These are phyloP conservation scores for Pouteria glomerata DNA, from an alignment of 148 eudicot genomes.

Conservation along the genomic window DNA sequence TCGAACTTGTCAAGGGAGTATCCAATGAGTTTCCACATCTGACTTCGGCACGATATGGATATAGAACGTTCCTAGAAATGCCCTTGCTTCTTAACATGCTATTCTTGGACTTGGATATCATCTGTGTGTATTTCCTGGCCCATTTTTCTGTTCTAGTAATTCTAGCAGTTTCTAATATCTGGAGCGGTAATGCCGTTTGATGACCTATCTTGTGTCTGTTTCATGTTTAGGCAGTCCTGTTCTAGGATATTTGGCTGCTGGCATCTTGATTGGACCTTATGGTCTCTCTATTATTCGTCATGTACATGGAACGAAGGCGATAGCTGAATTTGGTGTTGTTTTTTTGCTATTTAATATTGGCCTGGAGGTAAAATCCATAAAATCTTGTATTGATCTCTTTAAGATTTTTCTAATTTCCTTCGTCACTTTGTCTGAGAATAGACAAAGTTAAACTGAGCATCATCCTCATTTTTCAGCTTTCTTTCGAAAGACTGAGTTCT, in stretches of 20 bases:
- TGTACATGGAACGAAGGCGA: slow-evolving; percentile 99
- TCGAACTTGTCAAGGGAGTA: no score
- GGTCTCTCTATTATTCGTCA: slow-evolving; percentile 95
- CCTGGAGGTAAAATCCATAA: slow-evolving; percentile 63
- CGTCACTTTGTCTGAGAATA: background rate
- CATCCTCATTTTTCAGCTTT: slow-evolving; percentile 55
- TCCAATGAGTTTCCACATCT: no score
- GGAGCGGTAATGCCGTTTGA: slow-evolving; percentile 2
- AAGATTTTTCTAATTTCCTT: background rate
- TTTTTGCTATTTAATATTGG: slow-evolving; percentile 97
- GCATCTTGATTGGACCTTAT: slow-evolving; percentile 98
- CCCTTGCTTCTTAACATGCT: no score
- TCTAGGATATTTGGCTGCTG: slow-evolving; percentile 97
- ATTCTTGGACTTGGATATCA: background rate
- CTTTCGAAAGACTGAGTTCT: slow-evolving; percentile 97
- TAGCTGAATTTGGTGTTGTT: slow-evolving; percentile 98
- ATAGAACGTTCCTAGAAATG: no score
- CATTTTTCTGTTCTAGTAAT: background rate
- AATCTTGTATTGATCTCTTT: slow-evolving; percentile 12
- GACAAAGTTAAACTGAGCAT: slow-evolving; percentile 6
- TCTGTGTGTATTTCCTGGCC: background rate
- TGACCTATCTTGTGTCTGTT: slow-evolving; percentile 12
- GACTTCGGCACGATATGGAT: no score
- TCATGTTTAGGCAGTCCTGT: slow-evolving; percentile 90
- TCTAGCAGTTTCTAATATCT: no score